Conservation (phyloP, 2,329 filamentous ascomycete genomes). For the Alternaria rosae region DNA sequence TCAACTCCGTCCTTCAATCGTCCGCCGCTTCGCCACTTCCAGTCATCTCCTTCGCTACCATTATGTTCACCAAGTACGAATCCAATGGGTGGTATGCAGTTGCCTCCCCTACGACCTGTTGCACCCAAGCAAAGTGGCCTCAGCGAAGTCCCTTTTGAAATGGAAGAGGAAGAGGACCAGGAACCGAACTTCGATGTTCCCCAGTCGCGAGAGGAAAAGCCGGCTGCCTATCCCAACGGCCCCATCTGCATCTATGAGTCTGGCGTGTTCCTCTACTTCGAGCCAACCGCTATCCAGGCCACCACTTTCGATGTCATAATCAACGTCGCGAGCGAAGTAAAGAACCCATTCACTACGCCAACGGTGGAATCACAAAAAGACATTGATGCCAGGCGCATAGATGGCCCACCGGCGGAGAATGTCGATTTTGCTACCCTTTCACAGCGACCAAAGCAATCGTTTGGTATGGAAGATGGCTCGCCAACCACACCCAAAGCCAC, state of each 20-base stretch:
- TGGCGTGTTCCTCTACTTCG: conserved; percentile 78
- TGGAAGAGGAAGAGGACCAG: conserved; percentile 72
- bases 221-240: conserved; percentile 81
- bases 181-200: conserved; percentile 63
- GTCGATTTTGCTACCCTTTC: conserved; percentile 47
- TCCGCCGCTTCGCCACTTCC: conserved; percentile 64
- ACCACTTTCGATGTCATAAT: conserved; percentile 81
- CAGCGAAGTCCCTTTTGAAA: conserved; percentile 71
- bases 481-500: conserved; percentile 62
- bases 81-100: conserved; percentile 60
- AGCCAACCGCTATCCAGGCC: conserved; percentile 80
- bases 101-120: conserved; percentile 52
- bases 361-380: conserved; percentile 41
- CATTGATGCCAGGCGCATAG: conserved; percentile 45
- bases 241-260: conserved; percentile 83
- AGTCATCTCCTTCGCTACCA: conserved; percentile 67
- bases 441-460: conserved; percentile 33
- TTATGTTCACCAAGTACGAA: conserved; percentile 61
- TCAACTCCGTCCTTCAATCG: conserved; percentile 64
- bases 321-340: conserved; percentile 83
- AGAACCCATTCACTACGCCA: conserved; percentile 70
- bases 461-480: conserved; percentile 46
- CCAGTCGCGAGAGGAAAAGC: conserved; percentile 71
- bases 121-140: conserved; percentile 47
- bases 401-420: conserved; percentile 46